Conservation (phyloP, 1,284 basidiomycete genomes). For the Marasmius sp. region DNA sequence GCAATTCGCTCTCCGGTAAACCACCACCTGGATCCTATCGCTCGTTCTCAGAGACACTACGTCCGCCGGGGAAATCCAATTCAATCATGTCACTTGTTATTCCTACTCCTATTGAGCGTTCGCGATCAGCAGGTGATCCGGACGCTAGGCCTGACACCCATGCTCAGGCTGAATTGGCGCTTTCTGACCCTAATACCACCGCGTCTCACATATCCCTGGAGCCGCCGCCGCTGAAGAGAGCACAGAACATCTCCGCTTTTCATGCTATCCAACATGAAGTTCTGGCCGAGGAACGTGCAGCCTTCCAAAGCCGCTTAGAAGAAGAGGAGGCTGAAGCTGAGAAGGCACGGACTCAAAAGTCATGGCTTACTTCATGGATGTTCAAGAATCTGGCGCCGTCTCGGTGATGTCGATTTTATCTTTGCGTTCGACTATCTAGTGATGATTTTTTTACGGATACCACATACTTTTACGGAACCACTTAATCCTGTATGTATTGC, state of each 20-base stretch:
- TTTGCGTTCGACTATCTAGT: conserved; percentile 32
- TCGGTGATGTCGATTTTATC: conserved; percentile 17
- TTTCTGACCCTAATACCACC: conserved; percentile 30
- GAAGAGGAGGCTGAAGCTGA: conserved; percentile 55
- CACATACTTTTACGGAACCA: conserved; percentile 11
- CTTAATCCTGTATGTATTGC: not conserved
- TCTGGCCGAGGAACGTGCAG: conserved; percentile 63
- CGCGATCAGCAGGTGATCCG: conserved; percentile 33
- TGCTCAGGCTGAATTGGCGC: conserved; percentile 39
- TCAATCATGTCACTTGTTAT: conserved; percentile 40
- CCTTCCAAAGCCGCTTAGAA: conserved; percentile 49
- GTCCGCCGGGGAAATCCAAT: conserved; percentile 24
- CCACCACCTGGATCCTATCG: conserved; percentile 30
- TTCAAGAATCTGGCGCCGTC: conserved; percentile 37
- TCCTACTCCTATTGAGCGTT: conserved; percentile 23
- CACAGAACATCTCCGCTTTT: conserved; percentile 47
- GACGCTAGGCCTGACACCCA: conserved; percentile 41
- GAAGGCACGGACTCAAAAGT: conserved; percentile 42
- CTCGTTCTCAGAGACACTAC: conserved; percentile 12
- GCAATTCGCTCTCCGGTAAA: conserved; percentile 3
- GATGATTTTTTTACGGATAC: conserved; percentile 14
- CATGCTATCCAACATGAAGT: conserved; percentile 66
- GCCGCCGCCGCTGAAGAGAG: conserved; percentile 26
- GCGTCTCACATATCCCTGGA: conserved; percentile 35
- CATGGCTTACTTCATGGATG: conserved; percentile 66